Conservation (phyloP, 2,329 filamentous ascomycete genomes). For the Plenodomus lindquistii region DNA sequence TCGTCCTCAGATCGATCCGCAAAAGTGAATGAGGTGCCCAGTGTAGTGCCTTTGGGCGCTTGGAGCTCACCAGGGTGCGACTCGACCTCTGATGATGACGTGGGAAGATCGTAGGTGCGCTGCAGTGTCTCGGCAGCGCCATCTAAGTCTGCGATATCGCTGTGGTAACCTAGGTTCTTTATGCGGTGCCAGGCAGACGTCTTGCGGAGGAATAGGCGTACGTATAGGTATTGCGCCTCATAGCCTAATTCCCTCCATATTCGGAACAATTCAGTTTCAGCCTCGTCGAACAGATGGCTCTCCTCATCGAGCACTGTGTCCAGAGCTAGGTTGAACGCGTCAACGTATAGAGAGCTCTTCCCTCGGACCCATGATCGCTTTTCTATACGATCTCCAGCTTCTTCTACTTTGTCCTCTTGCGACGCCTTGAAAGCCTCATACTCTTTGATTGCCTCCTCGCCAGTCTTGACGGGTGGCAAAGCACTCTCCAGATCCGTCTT, state of each 20-base stretch:
- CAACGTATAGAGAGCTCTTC: slow-evolving; percentile 90
- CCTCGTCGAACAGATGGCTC: slow-evolving; percentile 79
- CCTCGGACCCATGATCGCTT: slow-evolving; percentile 71
- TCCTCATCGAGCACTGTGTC: slow-evolving; percentile 90
- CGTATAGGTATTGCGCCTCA: slow-evolving; percentile 90
- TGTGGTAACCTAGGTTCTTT: slow-evolving; percentile 75
- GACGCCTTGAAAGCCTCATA: slow-evolving; percentile 73
- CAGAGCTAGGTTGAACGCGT: slow-evolving; percentile 92
- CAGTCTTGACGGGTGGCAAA: slow-evolving; percentile 66
- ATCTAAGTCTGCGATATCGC: slow-evolving; percentile 77
- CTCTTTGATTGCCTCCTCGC: slow-evolving; percentile 73
- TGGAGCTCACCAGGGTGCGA: slow-evolving; percentile 55
- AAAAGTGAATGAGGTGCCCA: slow-evolving; percentile 70
- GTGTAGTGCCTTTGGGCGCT: slow-evolving; percentile 50
- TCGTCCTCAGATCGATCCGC: slow-evolving; percentile 75
- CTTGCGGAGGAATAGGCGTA: slow-evolving; percentile 90
- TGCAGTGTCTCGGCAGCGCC: slow-evolving; percentile 70
- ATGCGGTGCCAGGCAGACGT: slow-evolving; percentile 89
- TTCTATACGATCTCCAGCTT: slow-evolving; percentile 56
- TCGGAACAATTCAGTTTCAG: slow-evolving; percentile 75
- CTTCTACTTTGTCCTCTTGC: slow-evolving; percentile 47
- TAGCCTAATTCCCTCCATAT: slow-evolving; percentile 76
- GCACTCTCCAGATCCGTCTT: slow-evolving; percentile 73
- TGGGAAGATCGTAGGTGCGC: slow-evolving; percentile 58
- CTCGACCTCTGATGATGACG: slow-evolving; percentile 39